Conservation (phyloP, 1,139 yeast genomes). For the Candida sanyaensis region DNA sequence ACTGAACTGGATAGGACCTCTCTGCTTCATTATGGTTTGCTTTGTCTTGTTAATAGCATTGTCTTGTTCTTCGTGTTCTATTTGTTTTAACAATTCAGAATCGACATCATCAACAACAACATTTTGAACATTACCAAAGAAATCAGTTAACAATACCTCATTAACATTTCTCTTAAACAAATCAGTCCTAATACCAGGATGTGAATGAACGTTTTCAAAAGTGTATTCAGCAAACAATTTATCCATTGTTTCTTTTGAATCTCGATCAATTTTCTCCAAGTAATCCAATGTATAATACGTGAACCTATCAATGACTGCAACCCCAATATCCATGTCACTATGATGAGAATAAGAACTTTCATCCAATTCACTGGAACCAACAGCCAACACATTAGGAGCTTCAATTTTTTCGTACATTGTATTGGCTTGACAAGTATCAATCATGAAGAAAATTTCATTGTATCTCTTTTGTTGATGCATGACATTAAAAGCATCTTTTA, state of each 20-base stretch:
- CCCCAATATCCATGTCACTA: slow-evolving; percentile 94
- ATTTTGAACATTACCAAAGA: slow-evolving; percentile 91
- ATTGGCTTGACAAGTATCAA: slow-evolving; percentile 98
- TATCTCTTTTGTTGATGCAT: slow-evolving; percentile 96
- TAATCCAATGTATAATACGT: slow-evolving; percentile 91
- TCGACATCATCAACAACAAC: slow-evolving; percentile 67
- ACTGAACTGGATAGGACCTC: slow-evolving; percentile 13
- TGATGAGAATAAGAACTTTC: slow-evolving; percentile 96
- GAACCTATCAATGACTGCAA: slow-evolving; percentile 95
- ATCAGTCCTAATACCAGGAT: slow-evolving; percentile 88
- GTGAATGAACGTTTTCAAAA: slow-evolving; percentile 82
- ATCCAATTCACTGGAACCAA: slow-evolving; percentile 87
- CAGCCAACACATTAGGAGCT: slow-evolving; percentile 90
- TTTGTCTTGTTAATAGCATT: background rate
- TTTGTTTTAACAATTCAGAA: slow-evolving; percentile 23
- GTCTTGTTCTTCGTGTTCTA: background rate
- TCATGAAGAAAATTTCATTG: slow-evolving; percentile 94
- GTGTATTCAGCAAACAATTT: slow-evolving; percentile 85
- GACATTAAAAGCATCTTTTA: slow-evolving; percentile 96
- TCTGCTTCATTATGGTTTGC: background rate
- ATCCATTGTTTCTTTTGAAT: slow-evolving; percentile 72
- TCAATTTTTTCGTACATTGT: slow-evolving; percentile 94
- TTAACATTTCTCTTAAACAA: slow-evolving; percentile 66
- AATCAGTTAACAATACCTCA: slow-evolving; percentile 83
- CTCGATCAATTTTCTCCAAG: slow-evolving; percentile 76